phyloP scores from a whole-genome alignment of 257 asterid species.

The Ilex asprella region DNA sequence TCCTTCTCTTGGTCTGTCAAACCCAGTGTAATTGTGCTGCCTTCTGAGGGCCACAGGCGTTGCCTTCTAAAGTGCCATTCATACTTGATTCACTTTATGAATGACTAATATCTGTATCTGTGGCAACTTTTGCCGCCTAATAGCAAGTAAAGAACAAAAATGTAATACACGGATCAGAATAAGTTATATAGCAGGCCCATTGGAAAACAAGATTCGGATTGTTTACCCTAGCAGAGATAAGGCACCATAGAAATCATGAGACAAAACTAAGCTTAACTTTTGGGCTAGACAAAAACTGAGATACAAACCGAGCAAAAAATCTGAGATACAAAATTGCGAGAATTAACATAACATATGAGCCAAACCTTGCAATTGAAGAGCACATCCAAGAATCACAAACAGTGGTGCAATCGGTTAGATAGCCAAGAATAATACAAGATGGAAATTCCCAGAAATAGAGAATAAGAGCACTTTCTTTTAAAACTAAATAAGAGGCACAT shows the following conservation, averaged over 20 bases:
- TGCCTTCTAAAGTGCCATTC: constrained; percentile 15
- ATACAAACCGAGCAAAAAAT: no score
- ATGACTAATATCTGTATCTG: constrained; percentile 27
- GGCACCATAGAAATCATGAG: neutral
- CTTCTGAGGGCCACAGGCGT: constrained; percentile 24
- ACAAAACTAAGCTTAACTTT: neutral
- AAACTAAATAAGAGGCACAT: no score
- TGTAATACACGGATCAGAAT: constrained; percentile 11
- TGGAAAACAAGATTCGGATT: no score
- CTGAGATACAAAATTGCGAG: no score
- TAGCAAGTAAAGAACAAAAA: constrained; percentile 10
- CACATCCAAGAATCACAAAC: no score
- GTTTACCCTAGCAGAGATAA: neutral
- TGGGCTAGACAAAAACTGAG: no score
- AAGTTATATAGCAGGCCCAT: neutral
- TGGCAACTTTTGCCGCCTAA: constrained; percentile 36
- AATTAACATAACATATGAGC: no score
- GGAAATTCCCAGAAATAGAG: no score
- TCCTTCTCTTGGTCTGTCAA: constrained; percentile 12
- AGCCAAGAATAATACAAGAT: no score
- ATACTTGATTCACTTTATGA: constrained; percentile 8
- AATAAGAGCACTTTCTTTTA: no score
- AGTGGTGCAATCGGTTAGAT: no score
- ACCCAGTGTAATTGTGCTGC: neutral
- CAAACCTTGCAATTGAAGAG: no score